These are phyloP conservation scores for Dendrobium chrysotoxum DNA, from an alignment of 106 monocot genomes.

Conservation along the genomic window DNA sequence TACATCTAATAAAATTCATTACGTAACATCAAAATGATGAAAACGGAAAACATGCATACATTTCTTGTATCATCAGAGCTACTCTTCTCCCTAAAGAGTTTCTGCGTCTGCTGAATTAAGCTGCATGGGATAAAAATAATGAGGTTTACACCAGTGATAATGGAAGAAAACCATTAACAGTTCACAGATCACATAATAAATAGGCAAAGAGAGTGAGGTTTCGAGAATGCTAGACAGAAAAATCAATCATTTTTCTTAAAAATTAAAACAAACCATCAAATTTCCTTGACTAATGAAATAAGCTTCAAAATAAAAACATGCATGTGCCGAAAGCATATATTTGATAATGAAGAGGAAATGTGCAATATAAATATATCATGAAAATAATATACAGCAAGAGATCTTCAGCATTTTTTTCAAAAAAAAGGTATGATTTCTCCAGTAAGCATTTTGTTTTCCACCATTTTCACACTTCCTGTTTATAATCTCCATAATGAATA, in stretches of 20 bases:
- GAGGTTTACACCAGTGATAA: not conserved
- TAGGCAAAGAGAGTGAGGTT: not conserved
- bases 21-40: not conserved
- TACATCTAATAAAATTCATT: not conserved
- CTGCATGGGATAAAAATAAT: conserved; percentile 43
- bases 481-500: no score
- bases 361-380: not conserved
- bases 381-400: not conserved
- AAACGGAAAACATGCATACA: conserved; percentile 32
- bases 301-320: not conserved
- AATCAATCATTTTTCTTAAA: not conserved
- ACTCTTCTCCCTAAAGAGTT: conserved; percentile 50
- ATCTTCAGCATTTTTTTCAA: not conserved
- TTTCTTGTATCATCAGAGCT: conserved; percentile 53
- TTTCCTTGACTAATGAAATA: not conserved
- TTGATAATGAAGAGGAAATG: not conserved
- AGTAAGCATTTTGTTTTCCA: not conserved
- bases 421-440: not conserved
- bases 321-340: not conserved
- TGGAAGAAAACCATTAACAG: not conserved
- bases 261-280: not conserved
- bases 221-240: not conserved
- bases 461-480: not conserved
- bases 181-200: not conserved
- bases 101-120: conserved; percentile 75